These are phyloP conservation scores for Boletus rubroflammeus DNA, from an alignment of 768 basidiomycete genomes.

Conservation along the genomic window DNA sequence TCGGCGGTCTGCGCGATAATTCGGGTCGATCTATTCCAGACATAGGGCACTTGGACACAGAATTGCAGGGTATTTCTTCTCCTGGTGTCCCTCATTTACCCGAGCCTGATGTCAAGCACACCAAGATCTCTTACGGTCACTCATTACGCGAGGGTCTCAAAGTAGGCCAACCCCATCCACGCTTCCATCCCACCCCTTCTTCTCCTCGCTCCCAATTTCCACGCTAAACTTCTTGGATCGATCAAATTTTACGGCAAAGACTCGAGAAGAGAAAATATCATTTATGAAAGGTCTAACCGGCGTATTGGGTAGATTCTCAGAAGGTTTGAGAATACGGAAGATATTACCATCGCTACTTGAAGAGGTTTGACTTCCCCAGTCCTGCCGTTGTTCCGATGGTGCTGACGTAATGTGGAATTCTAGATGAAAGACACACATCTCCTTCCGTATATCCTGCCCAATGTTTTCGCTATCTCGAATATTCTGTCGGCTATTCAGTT, in stretches of 20 bases:
- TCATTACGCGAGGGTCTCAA: conserved; percentile 77
- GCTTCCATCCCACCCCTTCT: conserved; percentile 84
- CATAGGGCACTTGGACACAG: conserved; percentile 62
- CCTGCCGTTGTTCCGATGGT: neutral
- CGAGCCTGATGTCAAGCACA: conserved; percentile 5
- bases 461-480: conserved; percentile 86
- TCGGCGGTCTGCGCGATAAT: conserved; percentile 66
- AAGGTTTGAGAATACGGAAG: conserved; percentile 81
- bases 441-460: conserved; percentile 92
- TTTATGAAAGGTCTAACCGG: conserved; percentile 88
- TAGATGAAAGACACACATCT: conserved; percentile 94
- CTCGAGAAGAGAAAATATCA: conserved; percentile 91
- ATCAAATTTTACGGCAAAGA: conserved; percentile 91
- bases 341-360: conserved; percentile 90
- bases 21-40: conserved; percentile 60
- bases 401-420: conserved; percentile 8
- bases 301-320: conserved; percentile 83
- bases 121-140: conserved; percentile 69
- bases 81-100: neutral
- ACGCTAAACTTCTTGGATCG: conserved; percentile 96
- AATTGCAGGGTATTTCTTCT: conserved; percentile 60
- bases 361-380: conserved; percentile 56
- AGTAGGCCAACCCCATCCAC: conserved; percentile 73
- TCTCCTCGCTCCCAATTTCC: conserved; percentile 92
- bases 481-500: conserved; percentile 79